These are phyloP conservation scores for Exophiala mesophila DNA, from an alignment of 2,329 filamentous ascomycete species.

Conservation along the genomic window DNA sequence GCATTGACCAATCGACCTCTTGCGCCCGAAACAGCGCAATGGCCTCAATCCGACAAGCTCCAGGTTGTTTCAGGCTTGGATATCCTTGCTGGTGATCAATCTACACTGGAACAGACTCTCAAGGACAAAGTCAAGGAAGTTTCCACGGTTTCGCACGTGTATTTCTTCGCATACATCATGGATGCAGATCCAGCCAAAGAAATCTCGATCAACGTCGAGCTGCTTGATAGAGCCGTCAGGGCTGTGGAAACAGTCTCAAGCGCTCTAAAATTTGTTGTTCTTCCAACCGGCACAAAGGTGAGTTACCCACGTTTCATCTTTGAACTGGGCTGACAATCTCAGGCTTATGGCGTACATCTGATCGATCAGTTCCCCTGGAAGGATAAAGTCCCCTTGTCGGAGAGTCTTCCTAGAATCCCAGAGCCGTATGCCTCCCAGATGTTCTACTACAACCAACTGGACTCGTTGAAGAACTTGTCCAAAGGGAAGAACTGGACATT, in stretches of 20 bases:
- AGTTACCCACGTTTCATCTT: neutral
- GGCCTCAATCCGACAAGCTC: conserved; percentile 33
- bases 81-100: conserved; percentile 21
- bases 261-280: conserved; percentile 31
- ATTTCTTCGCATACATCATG: conserved; percentile 27
- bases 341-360: conserved; percentile 31
- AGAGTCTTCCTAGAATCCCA: conserved; percentile 30
- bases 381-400: conserved; percentile 27
- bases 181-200: conserved; percentile 15
- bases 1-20: conserved; percentile 40
- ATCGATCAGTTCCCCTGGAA: conserved; percentile 29
- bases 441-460: conserved; percentile 30
- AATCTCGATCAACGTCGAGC: conserved; percentile 31
- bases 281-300: conserved; percentile 36
- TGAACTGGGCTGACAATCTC: no score
- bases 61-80: conserved; percentile 39
- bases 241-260: conserved; percentile 29
- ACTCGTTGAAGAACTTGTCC: conserved; percentile 24
- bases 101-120: conserved; percentile 20
- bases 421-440: conserved; percentile 29
- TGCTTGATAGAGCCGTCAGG: conserved; percentile 37
- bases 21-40: conserved; percentile 30
- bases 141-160: conserved; percentile 37
- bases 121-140: conserved; percentile 31
- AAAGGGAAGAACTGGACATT: conserved; percentile 32